Evolutionary conservation across 164 flowering plant genomes (phyloP).

Genomic region (Liriodendron chinense): DNA sequence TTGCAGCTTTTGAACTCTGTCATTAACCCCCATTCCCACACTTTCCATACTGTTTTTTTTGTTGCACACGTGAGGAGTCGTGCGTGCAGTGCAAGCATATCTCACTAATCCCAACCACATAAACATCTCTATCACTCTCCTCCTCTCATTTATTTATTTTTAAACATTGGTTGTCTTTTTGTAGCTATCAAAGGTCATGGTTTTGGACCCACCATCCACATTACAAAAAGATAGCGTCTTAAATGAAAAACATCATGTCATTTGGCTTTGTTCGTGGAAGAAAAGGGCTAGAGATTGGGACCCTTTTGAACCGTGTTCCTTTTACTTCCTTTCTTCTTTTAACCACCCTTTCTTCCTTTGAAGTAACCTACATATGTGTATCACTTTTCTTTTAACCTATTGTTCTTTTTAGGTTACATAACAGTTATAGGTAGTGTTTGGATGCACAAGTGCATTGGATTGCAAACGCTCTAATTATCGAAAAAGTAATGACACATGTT

Average conservation of each 20-base stretch:
- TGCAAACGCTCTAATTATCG: background rate
- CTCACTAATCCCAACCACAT: background rate
- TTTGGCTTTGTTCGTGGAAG: background rate
- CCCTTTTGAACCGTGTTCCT: background rate
- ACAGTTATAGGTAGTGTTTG: background rate
- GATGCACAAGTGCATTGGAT: background rate
- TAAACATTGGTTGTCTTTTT: no score
- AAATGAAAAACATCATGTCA: background rate
- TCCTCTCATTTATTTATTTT: background rate
- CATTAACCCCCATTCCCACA: background rate
- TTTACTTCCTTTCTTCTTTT: background rate
- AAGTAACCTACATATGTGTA: background rate
- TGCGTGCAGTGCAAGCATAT: background rate
- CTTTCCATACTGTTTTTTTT: background rate
- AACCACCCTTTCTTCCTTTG: background rate
- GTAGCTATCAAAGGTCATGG: background rate
- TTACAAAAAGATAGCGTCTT: background rate
- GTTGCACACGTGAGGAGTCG: background rate
- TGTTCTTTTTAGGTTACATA: no score
- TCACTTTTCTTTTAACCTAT: no score
- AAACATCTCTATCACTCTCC: background rate
- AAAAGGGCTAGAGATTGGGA: background rate
- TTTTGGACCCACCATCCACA: background rate
- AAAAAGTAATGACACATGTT: background rate
- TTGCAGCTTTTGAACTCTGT: background rate